Conservation (phyloP, 371 early-diverging fungal genomes). For the Aphelidium insulamus region DNA sequence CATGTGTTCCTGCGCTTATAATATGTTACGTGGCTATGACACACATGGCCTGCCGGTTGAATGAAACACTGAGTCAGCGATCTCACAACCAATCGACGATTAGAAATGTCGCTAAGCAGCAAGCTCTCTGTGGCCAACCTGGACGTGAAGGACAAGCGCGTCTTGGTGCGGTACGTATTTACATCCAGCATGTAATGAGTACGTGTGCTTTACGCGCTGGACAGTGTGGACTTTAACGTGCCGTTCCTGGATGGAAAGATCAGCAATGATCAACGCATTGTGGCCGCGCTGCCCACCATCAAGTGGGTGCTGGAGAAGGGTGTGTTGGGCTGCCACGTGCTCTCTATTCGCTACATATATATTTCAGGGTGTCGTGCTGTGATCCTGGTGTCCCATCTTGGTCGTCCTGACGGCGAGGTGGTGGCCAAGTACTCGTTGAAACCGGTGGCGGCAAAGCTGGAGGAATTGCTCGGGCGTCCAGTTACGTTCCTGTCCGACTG, state of each 20-base stretch:
- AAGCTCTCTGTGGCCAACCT: slow-evolving; percentile 68
- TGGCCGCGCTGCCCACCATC: slow-evolving; percentile 89
- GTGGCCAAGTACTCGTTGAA: slow-evolving; percentile 72
- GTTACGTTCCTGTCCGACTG: slow-evolving; percentile 86
- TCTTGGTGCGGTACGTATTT: slow-evolving; percentile 60
- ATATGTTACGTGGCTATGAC: no score
- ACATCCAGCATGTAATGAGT: background rate
- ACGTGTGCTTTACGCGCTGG: background rate
- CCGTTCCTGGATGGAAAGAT: slow-evolving; percentile 79
- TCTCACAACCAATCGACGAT: no score
- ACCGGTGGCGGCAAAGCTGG: slow-evolving; percentile 77
- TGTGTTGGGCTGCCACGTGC: slow-evolving; percentile 6
- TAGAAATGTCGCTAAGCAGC: slow-evolving; percentile 28
- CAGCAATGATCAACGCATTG: slow-evolving; percentile 91
- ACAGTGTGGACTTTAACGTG: slow-evolving; percentile 96
- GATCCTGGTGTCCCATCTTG: slow-evolving; percentile 93
- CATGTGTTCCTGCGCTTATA: no score
- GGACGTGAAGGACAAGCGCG: slow-evolving; percentile 65
- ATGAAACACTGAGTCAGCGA: no score
- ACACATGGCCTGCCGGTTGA: no score
- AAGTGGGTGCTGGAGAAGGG: slow-evolving; percentile 65
- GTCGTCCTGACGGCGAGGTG: slow-evolving; percentile 87
- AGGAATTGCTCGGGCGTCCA: slow-evolving; percentile 48
- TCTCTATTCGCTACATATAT: slow-evolving; percentile 1
- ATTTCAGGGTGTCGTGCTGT: slow-evolving; percentile 52